These are phyloP conservation scores for Carallia brachiata DNA, from an alignment of 345 rosid genomes.

Conservation along the genomic window DNA sequence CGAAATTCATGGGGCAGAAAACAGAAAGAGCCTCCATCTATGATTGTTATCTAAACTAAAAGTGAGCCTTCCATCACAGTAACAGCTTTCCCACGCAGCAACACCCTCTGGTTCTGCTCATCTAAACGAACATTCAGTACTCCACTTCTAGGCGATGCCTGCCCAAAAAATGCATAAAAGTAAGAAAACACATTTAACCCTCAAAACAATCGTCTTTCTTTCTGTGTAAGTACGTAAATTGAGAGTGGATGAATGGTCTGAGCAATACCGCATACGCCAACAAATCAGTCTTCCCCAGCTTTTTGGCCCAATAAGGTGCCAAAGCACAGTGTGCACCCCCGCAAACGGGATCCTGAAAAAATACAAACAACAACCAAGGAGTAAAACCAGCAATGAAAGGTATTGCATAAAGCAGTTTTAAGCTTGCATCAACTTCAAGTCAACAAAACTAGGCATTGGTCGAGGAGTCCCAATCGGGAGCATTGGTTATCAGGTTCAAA, in stretches of 20 bases:
- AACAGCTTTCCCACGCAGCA: slow-evolving; percentile 61
- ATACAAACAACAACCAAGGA: background rate
- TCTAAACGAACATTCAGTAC: slow-evolving; percentile 49
- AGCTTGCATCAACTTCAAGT: too few relatives aligned
- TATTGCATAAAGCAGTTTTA: too few relatives aligned
- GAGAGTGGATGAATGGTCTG: background rate
- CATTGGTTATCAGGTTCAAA: too few relatives aligned
- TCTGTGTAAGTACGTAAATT: background rate
- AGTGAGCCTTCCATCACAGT: slow-evolving; percentile 65
- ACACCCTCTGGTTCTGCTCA: slow-evolving; percentile 49
- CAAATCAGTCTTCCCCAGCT: slow-evolving; percentile 58
- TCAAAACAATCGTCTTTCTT: background rate
- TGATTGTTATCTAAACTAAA: slow-evolving; percentile 35
- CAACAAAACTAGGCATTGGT: too few relatives aligned
- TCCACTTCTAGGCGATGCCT: slow-evolving; percentile 69
- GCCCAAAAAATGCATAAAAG: background rate
- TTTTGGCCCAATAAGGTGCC: slow-evolving; percentile 66
- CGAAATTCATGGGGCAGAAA: too few relatives aligned
- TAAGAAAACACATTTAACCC: background rate
- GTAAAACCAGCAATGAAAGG: background rate
- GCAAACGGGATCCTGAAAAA: slow-evolving; percentile 70
- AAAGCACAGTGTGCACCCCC: slow-evolving; percentile 82
- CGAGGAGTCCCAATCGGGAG: too few relatives aligned
- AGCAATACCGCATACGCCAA: slow-evolving; percentile 54
- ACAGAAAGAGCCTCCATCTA: too few relatives aligned